These are phyloP conservation scores for Aspergillus niger DNA, from an alignment of 2,329 filamentous ascomycete species.

Conservation along the genomic window DNA sequence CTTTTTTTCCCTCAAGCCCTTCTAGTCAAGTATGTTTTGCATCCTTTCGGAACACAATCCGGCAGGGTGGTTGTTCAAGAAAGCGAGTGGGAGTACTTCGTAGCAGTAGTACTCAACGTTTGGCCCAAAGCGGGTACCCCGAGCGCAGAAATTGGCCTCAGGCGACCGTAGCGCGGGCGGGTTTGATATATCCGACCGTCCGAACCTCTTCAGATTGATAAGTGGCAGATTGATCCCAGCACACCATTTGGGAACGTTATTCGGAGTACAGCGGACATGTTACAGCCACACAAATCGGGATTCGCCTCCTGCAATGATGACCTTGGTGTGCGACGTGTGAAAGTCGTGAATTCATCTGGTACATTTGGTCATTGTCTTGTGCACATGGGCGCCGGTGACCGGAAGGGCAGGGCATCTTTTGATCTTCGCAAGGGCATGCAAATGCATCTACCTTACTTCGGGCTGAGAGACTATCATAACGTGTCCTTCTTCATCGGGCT, in stretches of 20 bases:
- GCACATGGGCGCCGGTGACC: constrained; percentile 8
- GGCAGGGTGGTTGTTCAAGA: not conserved
- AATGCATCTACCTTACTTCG: constrained; percentile 4
- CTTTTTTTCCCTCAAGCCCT: constrained; percentile 15
- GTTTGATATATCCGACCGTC: constrained; percentile 17
- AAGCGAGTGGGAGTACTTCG: not conserved
- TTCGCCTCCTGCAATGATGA: constrained; percentile 8
- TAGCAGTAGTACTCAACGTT: not conserved
- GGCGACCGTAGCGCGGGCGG: constrained; percentile 14
- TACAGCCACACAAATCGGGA: not conserved
- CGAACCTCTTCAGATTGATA: constrained; percentile 1
- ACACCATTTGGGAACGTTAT: not conserved
- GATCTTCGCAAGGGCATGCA: not conserved
- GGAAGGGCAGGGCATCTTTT: not conserved
- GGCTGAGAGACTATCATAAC: constrained; percentile 6
- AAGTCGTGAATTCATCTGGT: constrained; percentile 5
- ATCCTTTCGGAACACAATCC: not conserved
- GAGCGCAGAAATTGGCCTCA: constrained; percentile 10
- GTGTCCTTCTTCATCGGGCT: constrained; percentile 6
- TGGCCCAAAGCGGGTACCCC: not conserved
- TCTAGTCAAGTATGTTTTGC: not conserved
- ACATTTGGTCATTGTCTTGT: not conserved
- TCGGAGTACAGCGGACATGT: not conserved
- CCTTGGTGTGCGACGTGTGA: constrained; percentile 10
- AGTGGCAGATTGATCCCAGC: not conserved